A percentile compares a stretch with the other conserved stretches of the same genome.
Evolutionary conservation across 2,329 filamentous ascomycete species (phyloP).

Genomic region (Aspergillus chevalieri): DNA sequence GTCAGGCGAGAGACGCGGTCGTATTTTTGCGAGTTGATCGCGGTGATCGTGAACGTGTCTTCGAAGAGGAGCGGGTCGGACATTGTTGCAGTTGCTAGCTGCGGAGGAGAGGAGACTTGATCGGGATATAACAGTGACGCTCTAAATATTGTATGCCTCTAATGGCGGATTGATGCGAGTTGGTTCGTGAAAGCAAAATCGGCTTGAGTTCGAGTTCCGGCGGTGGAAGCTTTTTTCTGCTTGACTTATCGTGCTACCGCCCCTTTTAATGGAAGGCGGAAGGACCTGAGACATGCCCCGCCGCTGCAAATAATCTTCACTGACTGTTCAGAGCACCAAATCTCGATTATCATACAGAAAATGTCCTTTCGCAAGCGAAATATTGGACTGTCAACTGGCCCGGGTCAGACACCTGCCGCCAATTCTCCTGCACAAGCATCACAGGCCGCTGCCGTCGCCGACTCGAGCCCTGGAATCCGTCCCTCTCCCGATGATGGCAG

Average conservation of each 20-base stretch:
- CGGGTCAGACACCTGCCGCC: conserved; percentile 25
- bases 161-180: too few species aligned
- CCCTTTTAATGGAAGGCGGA: conserved; percentile 11
- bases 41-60: conserved; percentile 78
- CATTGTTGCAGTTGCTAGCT: conserved; percentile 46
- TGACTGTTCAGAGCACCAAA: background rate
- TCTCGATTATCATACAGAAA: conserved; percentile 2
- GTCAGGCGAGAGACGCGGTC: conserved; percentile 86
- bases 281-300: conserved; percentile 14
- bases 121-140: too few species aligned
- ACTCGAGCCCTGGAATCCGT: conserved; percentile 53
- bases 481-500: conserved; percentile 86
- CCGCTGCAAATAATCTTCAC: conserved; percentile 7
- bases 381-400: conserved; percentile 47
- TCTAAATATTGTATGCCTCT: background rate
- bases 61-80: conserved; percentile 91
- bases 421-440: conserved; percentile 21
- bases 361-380: conserved; percentile 68
- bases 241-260: conserved; percentile 18
- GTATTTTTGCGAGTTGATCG: conserved; percentile 80
- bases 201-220: background rate
- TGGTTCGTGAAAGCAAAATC: background rate
- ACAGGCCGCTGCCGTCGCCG: conserved; percentile 22
- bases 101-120: background rate
- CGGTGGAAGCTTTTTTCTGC: conserved; percentile 17